These are phyloP conservation scores for Trichomonascaceae sp. DNA, from an alignment of 1,139 yeast genomes.

Conservation along the genomic window DNA sequence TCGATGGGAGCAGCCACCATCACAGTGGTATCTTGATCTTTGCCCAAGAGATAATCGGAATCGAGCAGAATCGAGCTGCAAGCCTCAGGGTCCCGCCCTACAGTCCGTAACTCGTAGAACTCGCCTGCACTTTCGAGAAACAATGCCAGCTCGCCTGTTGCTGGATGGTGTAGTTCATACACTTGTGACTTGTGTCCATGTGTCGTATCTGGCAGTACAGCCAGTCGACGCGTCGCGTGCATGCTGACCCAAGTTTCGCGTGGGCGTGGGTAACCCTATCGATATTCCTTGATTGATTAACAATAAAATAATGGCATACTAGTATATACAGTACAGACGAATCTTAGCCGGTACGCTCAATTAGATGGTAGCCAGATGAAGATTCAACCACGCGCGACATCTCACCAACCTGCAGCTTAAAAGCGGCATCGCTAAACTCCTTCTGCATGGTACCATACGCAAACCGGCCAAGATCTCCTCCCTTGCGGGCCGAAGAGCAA, in stretches of 20 bases:
- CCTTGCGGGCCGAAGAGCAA: constrained; percentile 73
- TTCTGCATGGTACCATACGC: constrained; percentile 94
- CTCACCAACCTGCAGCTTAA: constrained; percentile 69
- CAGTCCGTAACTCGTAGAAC: not conserved
- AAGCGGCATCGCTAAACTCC: constrained; percentile 78
- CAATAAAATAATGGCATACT: too few species aligned
- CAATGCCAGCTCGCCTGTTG: not conserved
- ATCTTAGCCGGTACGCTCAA: constrained; percentile 71
- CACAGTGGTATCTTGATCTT: constrained; percentile 12
- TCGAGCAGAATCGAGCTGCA: not conserved
- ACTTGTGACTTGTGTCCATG: not conserved
- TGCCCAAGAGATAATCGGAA: not conserved
- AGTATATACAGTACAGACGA: too few species aligned
- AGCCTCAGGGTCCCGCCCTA: not conserved
- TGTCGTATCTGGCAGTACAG: too few species aligned
- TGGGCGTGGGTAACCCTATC: too few species aligned
- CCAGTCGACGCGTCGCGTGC: too few species aligned
- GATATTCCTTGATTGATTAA: too few species aligned
- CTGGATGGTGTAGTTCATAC: not conserved
- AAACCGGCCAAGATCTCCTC: constrained; percentile 87
- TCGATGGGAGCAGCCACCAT: constrained; percentile 22
- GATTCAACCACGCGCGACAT: constrained; percentile 74
- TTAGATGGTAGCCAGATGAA: constrained; percentile 82
- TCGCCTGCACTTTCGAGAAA: not conserved
- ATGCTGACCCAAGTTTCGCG: too few species aligned